Evolutionary conservation across 2,329 filamentous ascomycete species (phyloP), one percentile per base, ranked within the genome.

Genomic region (Fusarium vanettenii): DNA sequence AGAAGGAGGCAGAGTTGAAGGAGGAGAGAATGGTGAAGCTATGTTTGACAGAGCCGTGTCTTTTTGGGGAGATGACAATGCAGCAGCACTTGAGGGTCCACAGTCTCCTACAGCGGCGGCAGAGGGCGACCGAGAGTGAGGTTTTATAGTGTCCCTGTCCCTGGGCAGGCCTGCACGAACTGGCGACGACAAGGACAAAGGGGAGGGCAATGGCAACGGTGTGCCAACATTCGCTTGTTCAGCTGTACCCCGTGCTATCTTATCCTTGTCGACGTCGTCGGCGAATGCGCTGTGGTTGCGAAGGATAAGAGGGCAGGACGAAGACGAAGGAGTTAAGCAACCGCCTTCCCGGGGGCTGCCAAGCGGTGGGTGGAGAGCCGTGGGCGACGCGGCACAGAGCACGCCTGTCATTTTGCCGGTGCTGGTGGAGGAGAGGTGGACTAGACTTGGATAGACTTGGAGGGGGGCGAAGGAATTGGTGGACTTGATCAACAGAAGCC

Each of bases 321-420:
- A 70, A 69, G 25, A 43, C 55, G 73, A 61, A 75, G 60, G 70
- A 71, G 70, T 75, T 64, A 66, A 64, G 61, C 70, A 65, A 60
- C 65, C 59, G 68, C 70, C 66, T 57, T 71, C 73, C 70, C 61
- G 69, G 70, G 78, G 77, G 72, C 82, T 83, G 80, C 84, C 85
- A 80, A 89, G 84, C 73, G 82, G 83, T 79, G 87, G 86, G 84
- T 89, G 87, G 82, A 89, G 84, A 74, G 86, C 83, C 66, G 84
- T 84, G 67, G 87, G 86, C 74, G 87, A 87, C 52, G 81, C 80
- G 71, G 86, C 65, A 69, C 48, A 56, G 56, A 76, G 70, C 33
- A 77, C 63, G 70, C 74, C 77, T 79, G 77, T 76, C 77, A 79
- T 79, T 73, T 77, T 77, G 69, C 69, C 67, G 67, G 56, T 74